These are phyloP conservation scores for Graphilbum fragrans DNA, from an alignment of 2,329 filamentous ascomycete species.

Conservation along the genomic window DNA sequence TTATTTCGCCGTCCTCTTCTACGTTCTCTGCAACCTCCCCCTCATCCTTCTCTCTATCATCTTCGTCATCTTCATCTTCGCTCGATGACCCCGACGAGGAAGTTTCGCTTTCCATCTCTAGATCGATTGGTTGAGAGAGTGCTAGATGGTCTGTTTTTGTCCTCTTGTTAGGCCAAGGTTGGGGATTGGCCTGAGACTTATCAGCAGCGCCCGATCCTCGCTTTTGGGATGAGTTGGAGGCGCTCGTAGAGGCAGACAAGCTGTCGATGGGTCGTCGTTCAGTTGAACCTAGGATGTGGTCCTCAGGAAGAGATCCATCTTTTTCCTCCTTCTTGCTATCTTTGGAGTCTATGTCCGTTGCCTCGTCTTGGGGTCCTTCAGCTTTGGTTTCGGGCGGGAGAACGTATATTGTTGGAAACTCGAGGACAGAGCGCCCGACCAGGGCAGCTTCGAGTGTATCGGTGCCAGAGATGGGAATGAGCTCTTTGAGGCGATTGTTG, in stretches of 20 bases:
- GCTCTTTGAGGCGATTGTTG: constrained; percentile 7
- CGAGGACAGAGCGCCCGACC: constrained; percentile 45
- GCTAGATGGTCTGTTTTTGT: too few relatives aligned
- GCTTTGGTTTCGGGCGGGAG: constrained; percentile 20
- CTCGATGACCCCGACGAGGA: too few relatives aligned
- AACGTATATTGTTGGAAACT: constrained; percentile 61
- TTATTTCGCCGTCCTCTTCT: neutral
- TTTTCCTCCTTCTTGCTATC: neutral
- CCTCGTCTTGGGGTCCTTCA: neutral
- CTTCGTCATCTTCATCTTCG: neutral
- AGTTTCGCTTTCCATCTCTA: too few relatives aligned
- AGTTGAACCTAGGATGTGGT: constrained; percentile 12
- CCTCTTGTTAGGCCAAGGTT: neutral
- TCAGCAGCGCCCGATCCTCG: too few relatives aligned
- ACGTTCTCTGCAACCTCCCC: neutral
- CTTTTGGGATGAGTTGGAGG: too few relatives aligned
- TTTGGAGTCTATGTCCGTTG: neutral
- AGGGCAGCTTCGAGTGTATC: constrained; percentile 40
- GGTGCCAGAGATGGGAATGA: constrained; percentile 41
- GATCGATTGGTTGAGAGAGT: too few relatives aligned
- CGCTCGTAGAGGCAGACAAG: too few relatives aligned
- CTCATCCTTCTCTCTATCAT: neutral
- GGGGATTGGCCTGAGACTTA: too few relatives aligned
- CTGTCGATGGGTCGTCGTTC: too few relatives aligned
- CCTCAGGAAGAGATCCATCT: constrained; percentile 10